phyloP scores from a whole-genome alignment of 352 stramenopile species.

The Phytophthora kernoviae region DNA sequence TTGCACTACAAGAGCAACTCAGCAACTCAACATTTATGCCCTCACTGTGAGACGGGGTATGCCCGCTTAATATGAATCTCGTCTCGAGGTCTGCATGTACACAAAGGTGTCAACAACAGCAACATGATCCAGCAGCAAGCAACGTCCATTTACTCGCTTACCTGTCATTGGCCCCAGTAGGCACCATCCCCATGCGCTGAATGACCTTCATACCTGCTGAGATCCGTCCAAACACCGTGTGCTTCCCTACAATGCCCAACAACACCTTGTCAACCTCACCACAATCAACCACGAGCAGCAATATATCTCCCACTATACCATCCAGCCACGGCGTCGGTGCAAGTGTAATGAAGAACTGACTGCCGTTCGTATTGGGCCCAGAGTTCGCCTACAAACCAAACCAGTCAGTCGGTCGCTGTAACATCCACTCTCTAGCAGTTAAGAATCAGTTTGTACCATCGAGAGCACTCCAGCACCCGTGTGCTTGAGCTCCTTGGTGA shows the following conservation, averaged over 20 bases:
- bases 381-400: constrained; percentile 76
- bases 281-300: not conserved
- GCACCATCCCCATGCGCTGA: constrained; percentile 91
- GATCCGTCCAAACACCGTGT: constrained; percentile 94
- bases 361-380: constrained; percentile 92
- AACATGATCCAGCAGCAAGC: too few species aligned
- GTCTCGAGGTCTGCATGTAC: constrained; percentile 61
- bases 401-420: not conserved
- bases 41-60: constrained; percentile 65
- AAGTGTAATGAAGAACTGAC: constrained; percentile 95
- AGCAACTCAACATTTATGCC: not conserved
- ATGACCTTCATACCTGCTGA: constrained; percentile 93
- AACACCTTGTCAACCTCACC: constrained; percentile 11
- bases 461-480: constrained; percentile 92
- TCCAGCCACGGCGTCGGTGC: constrained; percentile 94
- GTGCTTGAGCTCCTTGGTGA: constrained; percentile 93
- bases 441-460: constrained; percentile 53
- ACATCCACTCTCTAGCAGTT: not conserved
- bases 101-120: constrained; percentile 4
- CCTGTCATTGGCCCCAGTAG: constrained; percentile 88
- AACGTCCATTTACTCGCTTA: constrained; percentile 31
- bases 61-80: constrained; percentile 79
- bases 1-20: not conserved
- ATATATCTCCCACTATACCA: constrained; percentile 41
- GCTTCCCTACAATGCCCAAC: constrained; percentile 67